Evolutionary conservation across 176 grass and related monocot species (phyloP), one percentile per base, ranked within the genome.

Genomic region (Aegilops speltoides): DNA sequence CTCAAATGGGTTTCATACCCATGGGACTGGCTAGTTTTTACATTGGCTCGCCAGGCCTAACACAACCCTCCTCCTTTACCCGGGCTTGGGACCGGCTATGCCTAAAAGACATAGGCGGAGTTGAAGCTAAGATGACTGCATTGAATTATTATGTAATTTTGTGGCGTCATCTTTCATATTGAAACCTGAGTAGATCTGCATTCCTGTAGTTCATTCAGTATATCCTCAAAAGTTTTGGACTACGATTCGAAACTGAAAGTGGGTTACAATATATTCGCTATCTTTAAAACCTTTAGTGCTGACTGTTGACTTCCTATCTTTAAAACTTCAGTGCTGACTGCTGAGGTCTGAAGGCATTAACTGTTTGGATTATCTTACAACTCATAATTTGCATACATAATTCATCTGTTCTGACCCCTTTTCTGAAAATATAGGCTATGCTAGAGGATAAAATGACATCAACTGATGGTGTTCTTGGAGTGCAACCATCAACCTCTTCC

Each of bases 401-500:
- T 76, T 76, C 63, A 73, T 71, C 48, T 84, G 22, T 72, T 77
- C 77, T 90, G 15, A 82, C 36, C 70, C 31, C 20, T 71, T 16
- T 74, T 54, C 84, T 31, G 34, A 43, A 41, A 82, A 79, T 87
- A 56, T 69, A 91, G 86, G 65, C 67, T 72, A 57, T 29, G 79
- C 56, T 79, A 57, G 79, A 84, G 61, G 68, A 89, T 81, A 82
- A 76, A 88, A 34, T 32, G 31, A 29, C 62, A 73, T 43, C 79
- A 54, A 36, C 63, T 38, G 81, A 40, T 45, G 67, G 24, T 20
- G 25, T 70, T 64, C 77, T 64, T 85, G 65, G 68, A 73, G 40
- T 50, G 41, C 88, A 83, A 48, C 68, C 77, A 29, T 62, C 83
- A 87, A 76, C 80, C 24, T 82, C 81, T 82, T 77, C 81, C 8